Base-by-base conservation (phyloP, 2,329 filamentous ascomycete genomes). In the Trichoderma polysporum region DNA sequence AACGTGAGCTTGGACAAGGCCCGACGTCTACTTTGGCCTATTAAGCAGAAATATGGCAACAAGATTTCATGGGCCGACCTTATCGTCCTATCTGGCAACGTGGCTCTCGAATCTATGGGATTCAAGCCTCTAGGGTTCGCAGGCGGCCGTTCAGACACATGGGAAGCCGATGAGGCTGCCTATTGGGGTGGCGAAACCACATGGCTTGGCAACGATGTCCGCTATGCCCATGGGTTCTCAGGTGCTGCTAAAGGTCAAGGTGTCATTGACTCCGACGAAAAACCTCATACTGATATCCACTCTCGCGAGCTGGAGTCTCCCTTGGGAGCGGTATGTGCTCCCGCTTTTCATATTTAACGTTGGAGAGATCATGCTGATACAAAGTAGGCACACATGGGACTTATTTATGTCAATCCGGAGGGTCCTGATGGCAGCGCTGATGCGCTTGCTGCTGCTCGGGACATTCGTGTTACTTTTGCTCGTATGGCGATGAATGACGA, bases 401-500 rank as follows among this genome's bases (percentile, higher is more conserved):
- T 94, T 73, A 93, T 94, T 76, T 94, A 94, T 76, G 90, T 93
- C 69, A 93, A 94, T 81, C 91, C 91, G 2, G 89, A 93, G 77
- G 91, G 91, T 8, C 91, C 91, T 31, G 88, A 93, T 71, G 90
- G 87, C 68, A 85, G 85, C 65, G 89, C 90, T 3, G 90, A 93
- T 74, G 88, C 90, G 22, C 77, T 89, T 47, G 88, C 89, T 15
- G 85, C 91, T 1, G 91, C 87, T 49, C 79, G 84, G 66, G 91
- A 94, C 73, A 93, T 93, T 75, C 90, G 90, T 70, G 84, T 83
- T 67, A 92, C 91, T 19, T 94, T 93, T 72, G 84, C 83, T 70
- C 90, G 90, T 76, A 93, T 94, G 91, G 91, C 88, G 69, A 93
- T 94, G 91, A 88, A 91, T 75, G 90, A 93, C 75, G 88, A 91